Evolutionary conservation across 768 basidiomycete species (phyloP).

Genomic region (Lepiota subincarnata): DNA sequence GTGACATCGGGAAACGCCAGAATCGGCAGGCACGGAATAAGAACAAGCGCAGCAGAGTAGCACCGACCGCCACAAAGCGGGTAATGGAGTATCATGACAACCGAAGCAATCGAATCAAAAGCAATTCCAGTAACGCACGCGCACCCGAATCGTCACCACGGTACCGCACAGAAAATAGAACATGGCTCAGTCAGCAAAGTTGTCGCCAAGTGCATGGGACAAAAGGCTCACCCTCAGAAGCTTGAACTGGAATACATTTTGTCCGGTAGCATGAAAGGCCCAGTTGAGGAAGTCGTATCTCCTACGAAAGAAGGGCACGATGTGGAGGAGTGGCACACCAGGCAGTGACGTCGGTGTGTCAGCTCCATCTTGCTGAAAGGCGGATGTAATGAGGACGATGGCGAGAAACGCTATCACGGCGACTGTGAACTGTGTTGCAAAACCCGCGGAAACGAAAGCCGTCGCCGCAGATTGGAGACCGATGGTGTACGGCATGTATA

Average conservation of each 20-base stretch:
- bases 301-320: slow-evolving; percentile 62
- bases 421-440: slow-evolving; percentile 43
- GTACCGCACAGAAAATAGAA: too few relatives aligned
- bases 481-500: slow-evolving; percentile 45
- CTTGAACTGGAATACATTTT: slow-evolving; percentile 65
- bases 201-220: not conserved
- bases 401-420: slow-evolving; percentile 44
- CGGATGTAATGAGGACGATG: slow-evolving; percentile 42
- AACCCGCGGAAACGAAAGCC: slow-evolving; percentile 48
- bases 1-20: slow-evolving; percentile 9
- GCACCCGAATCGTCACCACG: too few relatives aligned
- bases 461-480: slow-evolving; percentile 45
- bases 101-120: not conserved
- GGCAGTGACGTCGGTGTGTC: slow-evolving; percentile 58
- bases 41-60: not conserved
- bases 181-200: not conserved
- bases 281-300: slow-evolving; percentile 72
- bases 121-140: too few relatives aligned
- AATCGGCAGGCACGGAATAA: slow-evolving; percentile 7
- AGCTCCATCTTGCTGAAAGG: slow-evolving; percentile 41
- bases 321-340: slow-evolving; percentile 52
- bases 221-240: slow-evolving; percentile 53
- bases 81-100: slow-evolving; percentile 1
- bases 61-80: too few relatives aligned
- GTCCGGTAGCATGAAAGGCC: slow-evolving; percentile 65